A percentile compares a stretch with the other conserved stretches of the same genome.
Conservation (phyloP, 371 early-diverging fungal species). For the Syncephalastrum contaminatum region DNA sequence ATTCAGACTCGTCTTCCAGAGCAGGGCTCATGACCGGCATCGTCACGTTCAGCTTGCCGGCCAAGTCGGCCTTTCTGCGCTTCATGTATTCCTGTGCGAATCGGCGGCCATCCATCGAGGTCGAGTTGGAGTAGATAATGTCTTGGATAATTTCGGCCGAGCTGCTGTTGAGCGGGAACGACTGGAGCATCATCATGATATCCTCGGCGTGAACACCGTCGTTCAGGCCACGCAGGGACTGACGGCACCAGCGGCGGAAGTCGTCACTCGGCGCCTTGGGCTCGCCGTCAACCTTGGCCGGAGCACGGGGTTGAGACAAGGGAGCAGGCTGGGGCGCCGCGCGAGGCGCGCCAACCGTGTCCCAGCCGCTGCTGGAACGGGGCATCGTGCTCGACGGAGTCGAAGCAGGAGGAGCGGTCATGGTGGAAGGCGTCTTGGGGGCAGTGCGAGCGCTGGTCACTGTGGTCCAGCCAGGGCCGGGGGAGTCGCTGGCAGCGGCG, state of each 20-base stretch:
- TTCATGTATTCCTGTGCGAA: constrained; percentile 83
- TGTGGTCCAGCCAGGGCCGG: constrained; percentile 44
- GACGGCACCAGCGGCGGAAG: constrained; percentile 76
- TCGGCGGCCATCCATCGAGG: constrained; percentile 72
- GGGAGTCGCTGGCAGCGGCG: neutral
- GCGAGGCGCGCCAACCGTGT: constrained; percentile 24
- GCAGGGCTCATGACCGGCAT: constrained; percentile 21
- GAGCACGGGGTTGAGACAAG: constrained; percentile 17
- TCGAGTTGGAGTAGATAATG: constrained; percentile 74
- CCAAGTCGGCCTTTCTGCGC: constrained; percentile 72
- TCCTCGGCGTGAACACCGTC: constrained; percentile 71
- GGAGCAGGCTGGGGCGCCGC: constrained; percentile 11
- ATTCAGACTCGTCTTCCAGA: constrained; percentile 27
- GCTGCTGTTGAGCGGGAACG: constrained; percentile 74
- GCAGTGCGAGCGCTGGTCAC: constrained; percentile 36
- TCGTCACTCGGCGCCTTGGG: constrained; percentile 65
- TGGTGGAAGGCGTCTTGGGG: constrained; percentile 24
- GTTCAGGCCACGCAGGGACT: constrained; percentile 65
- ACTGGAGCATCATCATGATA: constrained; percentile 74
- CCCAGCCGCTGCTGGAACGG: constrained; percentile 26
- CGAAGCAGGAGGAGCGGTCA: constrained; percentile 16
- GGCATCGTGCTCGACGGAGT: constrained; percentile 5
- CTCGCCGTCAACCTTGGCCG: constrained; percentile 25
- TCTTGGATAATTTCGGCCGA: constrained; percentile 80
- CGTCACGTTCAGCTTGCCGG: constrained; percentile 47